A percentile compares a stretch with the other conserved stretches of the same genome.
These are phyloP conservation scores for Pythium sukuiense DNA, from an alignment of 352 stramenopile species.

Conservation along the genomic window DNA sequence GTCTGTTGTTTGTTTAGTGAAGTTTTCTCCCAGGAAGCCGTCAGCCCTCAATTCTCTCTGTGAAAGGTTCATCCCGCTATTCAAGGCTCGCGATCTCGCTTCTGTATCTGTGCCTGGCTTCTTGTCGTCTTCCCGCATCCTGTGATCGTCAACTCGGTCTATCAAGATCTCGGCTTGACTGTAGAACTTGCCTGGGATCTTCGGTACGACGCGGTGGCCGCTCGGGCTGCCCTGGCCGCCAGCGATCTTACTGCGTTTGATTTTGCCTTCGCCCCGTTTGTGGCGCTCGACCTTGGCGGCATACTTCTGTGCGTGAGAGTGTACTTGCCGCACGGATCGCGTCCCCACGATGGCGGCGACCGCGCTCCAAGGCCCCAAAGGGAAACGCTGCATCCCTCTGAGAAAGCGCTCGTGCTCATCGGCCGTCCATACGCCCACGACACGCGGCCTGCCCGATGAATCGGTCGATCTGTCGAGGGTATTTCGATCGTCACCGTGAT, in stretches of 20 bases:
- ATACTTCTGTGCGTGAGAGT: conserved; percentile 74
- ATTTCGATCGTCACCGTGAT: neutral
- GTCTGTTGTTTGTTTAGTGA: too few relatives aligned
- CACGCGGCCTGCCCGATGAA: neutral
- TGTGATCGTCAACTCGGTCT: neutral
- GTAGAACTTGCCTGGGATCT: conserved; percentile 16
- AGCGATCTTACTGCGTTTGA: conserved; percentile 40
- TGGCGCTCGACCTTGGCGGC: conserved; percentile 66
- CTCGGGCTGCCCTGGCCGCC: neutral
- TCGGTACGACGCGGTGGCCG: conserved; percentile 10
- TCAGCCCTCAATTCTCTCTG: too few relatives aligned
- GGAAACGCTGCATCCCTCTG: conserved; percentile 55
- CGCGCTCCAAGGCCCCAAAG: conserved; percentile 63
- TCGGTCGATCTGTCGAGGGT: conserved; percentile 1
- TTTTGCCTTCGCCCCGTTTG: conserved; percentile 59
- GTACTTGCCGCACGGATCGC: conserved; percentile 60
- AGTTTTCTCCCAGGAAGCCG: too few relatives aligned
- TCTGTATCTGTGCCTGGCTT: too few relatives aligned
- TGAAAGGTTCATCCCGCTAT: too few relatives aligned
- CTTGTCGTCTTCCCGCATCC: neutral
- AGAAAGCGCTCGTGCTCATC: conserved; percentile 74
- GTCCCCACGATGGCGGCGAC: conserved; percentile 66
- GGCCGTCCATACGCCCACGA: conserved; percentile 49
- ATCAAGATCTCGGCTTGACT: neutral
- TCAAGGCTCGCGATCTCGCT: too few relatives aligned